A percentile compares a stretch with the other conserved stretches of the same genome.
Evolutionary conservation across 768 basidiomycete species (phyloP).

Genomic region (Trametes meyenii): DNA sequence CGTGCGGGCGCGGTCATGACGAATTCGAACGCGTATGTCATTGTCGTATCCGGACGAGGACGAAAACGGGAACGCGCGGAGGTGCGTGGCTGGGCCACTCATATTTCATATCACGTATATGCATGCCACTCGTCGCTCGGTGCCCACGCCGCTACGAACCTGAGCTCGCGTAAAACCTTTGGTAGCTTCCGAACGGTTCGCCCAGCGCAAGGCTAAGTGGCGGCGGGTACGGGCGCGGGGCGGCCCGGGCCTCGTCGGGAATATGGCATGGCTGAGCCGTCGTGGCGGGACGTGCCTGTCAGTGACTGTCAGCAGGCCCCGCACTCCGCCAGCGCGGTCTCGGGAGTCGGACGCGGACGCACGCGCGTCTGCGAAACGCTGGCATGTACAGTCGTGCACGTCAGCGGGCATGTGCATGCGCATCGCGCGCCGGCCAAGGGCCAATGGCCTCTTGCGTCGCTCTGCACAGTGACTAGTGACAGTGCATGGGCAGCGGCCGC

Average conservation of each 20-base stretch:
- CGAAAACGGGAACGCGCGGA: conserved; percentile 6
- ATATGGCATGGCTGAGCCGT: conserved; percentile 12
- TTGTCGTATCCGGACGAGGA: neutral
- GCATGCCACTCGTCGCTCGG: neutral
- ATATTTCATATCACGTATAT: too few species aligned
- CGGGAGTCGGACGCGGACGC: too few species aligned
- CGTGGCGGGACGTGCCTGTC: conserved; percentile 15
- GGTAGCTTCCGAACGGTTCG: conserved; percentile 10
- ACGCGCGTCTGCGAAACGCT: neutral
- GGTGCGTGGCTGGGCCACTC: too few species aligned
- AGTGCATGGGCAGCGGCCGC: too few species aligned
- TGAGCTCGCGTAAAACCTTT: conserved; percentile 10
- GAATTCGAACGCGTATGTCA: too few species aligned
- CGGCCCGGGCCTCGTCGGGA: neutral
- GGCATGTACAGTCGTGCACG: neutral
- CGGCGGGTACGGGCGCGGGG: conserved; percentile 1
- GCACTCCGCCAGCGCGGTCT: neutral
- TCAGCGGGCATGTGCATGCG: neutral
- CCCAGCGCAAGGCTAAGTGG: neutral
- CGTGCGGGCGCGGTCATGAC: neutral
- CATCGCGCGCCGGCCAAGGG: neutral
- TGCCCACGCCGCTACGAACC: conserved; percentile 21
- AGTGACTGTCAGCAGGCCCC: neutral
- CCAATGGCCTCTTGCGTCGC: too few species aligned
- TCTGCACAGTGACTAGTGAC: too few species aligned